Percentiles rank a stretch among this genome's conserved stretches.
Conservation (phyloP, 306 rosid genomes). For the Clitoria ternatea region DNA sequence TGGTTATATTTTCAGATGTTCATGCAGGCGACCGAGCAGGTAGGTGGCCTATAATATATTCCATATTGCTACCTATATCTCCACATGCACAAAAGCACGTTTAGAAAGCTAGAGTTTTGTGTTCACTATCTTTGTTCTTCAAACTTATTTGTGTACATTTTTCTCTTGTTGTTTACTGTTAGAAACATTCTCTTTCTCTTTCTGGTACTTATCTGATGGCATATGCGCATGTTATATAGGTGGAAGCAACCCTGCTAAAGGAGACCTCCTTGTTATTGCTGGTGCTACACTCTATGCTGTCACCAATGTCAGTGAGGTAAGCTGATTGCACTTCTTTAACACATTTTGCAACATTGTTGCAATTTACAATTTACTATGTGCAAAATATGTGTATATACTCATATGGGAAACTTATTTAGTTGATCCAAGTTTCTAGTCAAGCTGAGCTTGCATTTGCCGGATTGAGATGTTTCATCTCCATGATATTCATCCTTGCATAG, state of each 20-base stretch:
- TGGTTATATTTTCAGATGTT: slow-evolving; percentile 73
- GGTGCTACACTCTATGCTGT: slow-evolving; percentile 79
- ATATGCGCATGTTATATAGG: slow-evolving; percentile 41
- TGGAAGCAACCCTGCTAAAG: slow-evolving; percentile 64
- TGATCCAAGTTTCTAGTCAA: not conserved
- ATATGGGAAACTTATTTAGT: not conserved
- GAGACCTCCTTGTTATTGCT: slow-evolving; percentile 68
- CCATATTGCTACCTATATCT: not conserved
- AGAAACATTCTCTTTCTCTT: not conserved
- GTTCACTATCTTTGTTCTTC: not conserved
- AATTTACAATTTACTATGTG: not conserved
- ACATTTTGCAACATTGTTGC: not conserved
- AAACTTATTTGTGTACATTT: not conserved
- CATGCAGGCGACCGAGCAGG: slow-evolving; percentile 74
- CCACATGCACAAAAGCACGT: not conserved
- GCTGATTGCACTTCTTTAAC: not conserved
- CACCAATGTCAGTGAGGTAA: slow-evolving; percentile 84
- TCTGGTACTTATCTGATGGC: slow-evolving; percentile 19
- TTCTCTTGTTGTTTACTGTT: not conserved
- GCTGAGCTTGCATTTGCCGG: not conserved
- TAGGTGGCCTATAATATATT: slow-evolving; percentile 15
- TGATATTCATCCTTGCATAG: not conserved
- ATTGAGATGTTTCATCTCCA: not conserved
- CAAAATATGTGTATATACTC: not conserved
- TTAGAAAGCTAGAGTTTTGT: not conserved